Base-by-base conservation (phyloP, 73 alveolate genomes). In the Paramecium caudatum region DNA sequence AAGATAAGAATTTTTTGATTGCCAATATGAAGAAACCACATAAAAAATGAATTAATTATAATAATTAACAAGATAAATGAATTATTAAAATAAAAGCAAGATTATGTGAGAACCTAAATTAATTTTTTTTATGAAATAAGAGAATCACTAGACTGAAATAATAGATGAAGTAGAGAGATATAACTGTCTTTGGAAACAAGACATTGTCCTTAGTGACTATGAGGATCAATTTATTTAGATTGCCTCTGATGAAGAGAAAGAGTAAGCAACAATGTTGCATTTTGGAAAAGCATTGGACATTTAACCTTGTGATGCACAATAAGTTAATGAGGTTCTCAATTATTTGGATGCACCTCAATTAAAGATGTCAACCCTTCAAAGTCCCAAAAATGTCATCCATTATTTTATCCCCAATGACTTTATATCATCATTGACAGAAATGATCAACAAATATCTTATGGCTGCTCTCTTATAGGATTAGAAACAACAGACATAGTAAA, bases 201-300 rank as follows among this genome's bases (percentile, higher is more conserved):
- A 55, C 23, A 55, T 55, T 2, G 30, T 55, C 1, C 12, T 55
- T 19, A 55, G 80, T 55, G 80, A 55, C 30, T 55, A 43, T 23
- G 80, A 55, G 30, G 80, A 55, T 27, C 30, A 55, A 27, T 55
- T 55, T 55, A 23, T 55, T 9, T 27, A 55, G 30, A 55, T 55
- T 55, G 80, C 80, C 8, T 55, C 80, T 55, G 80, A 55, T 55
- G 80, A 55, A 10, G 80, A 55, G 30, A 55, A 43, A 55, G 80
- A 55, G 23, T 55, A 43, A 12, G 41, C 45, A 27, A 43, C 45
- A 0, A 55, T 27, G 45, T 12, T 55, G 30, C 10, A 55, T 25
- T 55, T 55, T 55, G 80, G 80, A 23, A 55, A 55, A 55, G 45
- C 80, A 23, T 10, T 55, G 8, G 30, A 55, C 13, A 55, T 55